These are phyloP conservation scores for Amylocarpus encephaloides DNA, from an alignment of 2,329 filamentous ascomycete species.

Conservation along the genomic window DNA sequence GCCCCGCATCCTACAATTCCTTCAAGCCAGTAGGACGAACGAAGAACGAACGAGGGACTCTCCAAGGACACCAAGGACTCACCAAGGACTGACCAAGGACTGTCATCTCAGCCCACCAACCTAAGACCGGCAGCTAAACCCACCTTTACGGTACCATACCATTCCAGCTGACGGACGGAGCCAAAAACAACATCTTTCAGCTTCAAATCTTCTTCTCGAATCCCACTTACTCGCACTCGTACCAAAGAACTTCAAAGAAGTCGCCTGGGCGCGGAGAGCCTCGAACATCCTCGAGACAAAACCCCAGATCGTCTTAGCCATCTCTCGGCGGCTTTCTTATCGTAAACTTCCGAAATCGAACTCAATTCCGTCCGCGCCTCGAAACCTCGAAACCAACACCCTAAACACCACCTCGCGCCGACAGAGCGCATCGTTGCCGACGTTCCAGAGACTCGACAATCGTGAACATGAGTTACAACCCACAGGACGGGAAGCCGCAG, in stretches of 20 bases:
- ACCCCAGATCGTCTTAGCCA: neutral
- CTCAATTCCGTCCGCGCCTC: neutral
- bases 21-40: too few species aligned
- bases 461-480: constrained; percentile 22
- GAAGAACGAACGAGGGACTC: too few species aligned
- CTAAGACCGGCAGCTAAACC: too few species aligned
- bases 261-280: neutral
- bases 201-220: too few species aligned
- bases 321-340: neutral
- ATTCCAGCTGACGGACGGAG: too few species aligned
- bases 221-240: too few species aligned
- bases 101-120: too few species aligned
- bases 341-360: neutral
- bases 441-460: neutral
- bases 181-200: too few species aligned
- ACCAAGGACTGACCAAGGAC: too few species aligned
- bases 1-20: too few species aligned
- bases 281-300: neutral
- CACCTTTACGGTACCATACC: too few species aligned
- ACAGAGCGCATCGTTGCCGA: neutral
- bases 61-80: too few species aligned
- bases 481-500: constrained; percentile 23
- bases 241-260: neutral
- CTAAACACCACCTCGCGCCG: neutral
- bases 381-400: neutral